A percentile compares a stretch with the other conserved stretches of the same genome.
These are phyloP conservation scores for Neonectria neomacrospora DNA, from an alignment of 2,329 filamentous ascomycete species.

Conservation along the genomic window DNA sequence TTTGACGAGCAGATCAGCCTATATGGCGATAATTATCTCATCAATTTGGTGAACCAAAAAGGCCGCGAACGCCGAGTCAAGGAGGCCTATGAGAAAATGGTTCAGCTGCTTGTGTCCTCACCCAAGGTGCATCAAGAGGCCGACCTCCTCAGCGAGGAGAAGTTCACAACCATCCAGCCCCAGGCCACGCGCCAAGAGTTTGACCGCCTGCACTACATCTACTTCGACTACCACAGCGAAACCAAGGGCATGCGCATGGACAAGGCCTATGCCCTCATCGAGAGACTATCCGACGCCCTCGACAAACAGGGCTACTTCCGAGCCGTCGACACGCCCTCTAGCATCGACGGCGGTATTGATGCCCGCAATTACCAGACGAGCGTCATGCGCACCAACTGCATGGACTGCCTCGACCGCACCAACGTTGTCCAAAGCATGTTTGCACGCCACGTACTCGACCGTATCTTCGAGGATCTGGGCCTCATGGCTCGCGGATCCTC, in stretches of 20 bases:
- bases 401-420: constrained; percentile 98
- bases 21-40: constrained; percentile 96
- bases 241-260: constrained; percentile 96
- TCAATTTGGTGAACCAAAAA: constrained; percentile 97
- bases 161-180: constrained; percentile 81
- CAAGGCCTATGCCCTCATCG: constrained; percentile 85
- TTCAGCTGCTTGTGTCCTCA: constrained; percentile 77
- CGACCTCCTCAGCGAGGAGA: constrained; percentile 77
- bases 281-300: constrained; percentile 81
- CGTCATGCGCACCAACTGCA: constrained; percentile 97
- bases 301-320: constrained; percentile 90
- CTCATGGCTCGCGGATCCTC: constrained; percentile 80
- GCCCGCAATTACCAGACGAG: constrained; percentile 84
- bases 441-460: constrained; percentile 86
- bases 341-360: constrained; percentile 77
- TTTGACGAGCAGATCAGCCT: constrained; percentile 93
- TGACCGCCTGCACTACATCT: constrained; percentile 92
- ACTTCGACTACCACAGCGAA: constrained; percentile 98
- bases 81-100: constrained; percentile 91
- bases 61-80: constrained; percentile 91
- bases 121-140: constrained; percentile 73
- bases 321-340: constrained; percentile 84
- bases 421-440: constrained; percentile 99
- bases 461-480: constrained; percentile 87
- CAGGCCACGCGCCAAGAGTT: constrained; percentile 69